phyloP scores from a whole-genome alignment of 108 stramenopile species.

The Skeletonema tropicum region DNA sequence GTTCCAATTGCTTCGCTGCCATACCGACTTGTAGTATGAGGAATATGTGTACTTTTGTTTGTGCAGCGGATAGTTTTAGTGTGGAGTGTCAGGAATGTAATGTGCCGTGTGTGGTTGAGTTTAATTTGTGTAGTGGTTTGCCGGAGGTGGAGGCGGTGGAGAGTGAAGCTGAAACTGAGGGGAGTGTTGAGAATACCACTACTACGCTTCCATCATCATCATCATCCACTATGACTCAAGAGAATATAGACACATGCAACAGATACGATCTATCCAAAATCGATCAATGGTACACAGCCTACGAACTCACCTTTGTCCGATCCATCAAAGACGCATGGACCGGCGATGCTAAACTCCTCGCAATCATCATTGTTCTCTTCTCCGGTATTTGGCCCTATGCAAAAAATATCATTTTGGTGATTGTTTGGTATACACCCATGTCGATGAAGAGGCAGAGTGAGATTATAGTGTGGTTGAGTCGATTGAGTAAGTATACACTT shows the following conservation, averaged over 20 bases:
- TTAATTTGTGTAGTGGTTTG: conserved; percentile 40
- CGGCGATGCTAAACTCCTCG: conserved; percentile 54
- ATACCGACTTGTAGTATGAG: conserved; percentile 27
- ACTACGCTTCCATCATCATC: not conserved
- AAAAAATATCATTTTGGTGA: conserved; percentile 49
- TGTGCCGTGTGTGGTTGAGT: conserved; percentile 33
- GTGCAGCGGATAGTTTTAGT: conserved; percentile 36
- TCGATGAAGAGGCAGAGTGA: conserved; percentile 8
- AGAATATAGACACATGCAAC: conserved; percentile 39
- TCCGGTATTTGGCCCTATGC: conserved; percentile 57
- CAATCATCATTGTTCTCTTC: conserved; percentile 51
- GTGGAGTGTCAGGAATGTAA: conserved; percentile 44
- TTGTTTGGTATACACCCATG: conserved; percentile 51
- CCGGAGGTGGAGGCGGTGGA: conserved; percentile 17
- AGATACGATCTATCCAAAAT: conserved; percentile 30
- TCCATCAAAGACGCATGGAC: conserved; percentile 59
- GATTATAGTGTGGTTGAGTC: conserved; percentile 45
- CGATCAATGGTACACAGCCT: conserved; percentile 44
- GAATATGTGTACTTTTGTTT: conserved; percentile 24
- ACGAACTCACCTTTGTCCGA: conserved; percentile 47
- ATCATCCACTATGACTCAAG: not conserved
- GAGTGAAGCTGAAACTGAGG: no score
- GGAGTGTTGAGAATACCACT: not conserved
- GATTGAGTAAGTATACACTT: conserved; percentile 53
- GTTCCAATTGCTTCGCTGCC: conserved; percentile 31